These are phyloP conservation scores for Chlamydomonas reinhardtii DNA, from an alignment of 163 green algal species.

Conservation along the genomic window DNA sequence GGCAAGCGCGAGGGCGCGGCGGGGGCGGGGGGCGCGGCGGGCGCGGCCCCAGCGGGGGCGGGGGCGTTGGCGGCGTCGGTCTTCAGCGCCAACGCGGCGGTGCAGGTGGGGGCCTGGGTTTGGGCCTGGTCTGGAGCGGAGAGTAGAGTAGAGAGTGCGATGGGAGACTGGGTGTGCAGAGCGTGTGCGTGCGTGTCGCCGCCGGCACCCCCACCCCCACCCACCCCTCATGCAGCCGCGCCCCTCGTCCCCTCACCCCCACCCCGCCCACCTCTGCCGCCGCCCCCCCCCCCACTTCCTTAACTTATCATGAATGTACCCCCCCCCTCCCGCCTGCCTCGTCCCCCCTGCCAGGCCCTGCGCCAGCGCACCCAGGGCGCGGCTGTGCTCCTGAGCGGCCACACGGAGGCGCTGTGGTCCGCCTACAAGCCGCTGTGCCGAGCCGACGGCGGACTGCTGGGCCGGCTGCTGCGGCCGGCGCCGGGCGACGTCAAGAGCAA, in stretches of 20 bases:
- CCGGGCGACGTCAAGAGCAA: slow-evolving; percentile 59
- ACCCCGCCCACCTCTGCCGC: no score
- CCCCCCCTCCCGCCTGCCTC: neutral
- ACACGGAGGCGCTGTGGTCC: slow-evolving; percentile 76
- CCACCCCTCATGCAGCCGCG: no score
- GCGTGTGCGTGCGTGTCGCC: no score
- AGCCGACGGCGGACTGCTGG: slow-evolving; percentile 68
- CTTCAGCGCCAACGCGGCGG: slow-evolving; percentile 34
- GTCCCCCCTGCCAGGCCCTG: slow-evolving; percentile 1
- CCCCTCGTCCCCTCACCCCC: no score
- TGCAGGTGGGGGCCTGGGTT: slow-evolving; percentile 26
- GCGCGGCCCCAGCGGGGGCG: neutral
- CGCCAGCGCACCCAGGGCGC: slow-evolving; percentile 46
- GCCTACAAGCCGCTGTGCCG: slow-evolving; percentile 69
- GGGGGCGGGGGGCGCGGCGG: neutral
- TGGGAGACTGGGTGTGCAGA: neutral
- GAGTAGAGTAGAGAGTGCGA: neutral
- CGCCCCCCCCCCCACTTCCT: neutral
- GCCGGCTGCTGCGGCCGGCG: slow-evolving; percentile 56
- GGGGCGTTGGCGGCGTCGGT: slow-evolving; percentile 10
- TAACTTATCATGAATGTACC: no score
- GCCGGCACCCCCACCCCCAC: no score
- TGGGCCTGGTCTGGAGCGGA: neutral
- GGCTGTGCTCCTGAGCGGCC: slow-evolving; percentile 66
- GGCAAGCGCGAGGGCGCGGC: slow-evolving; percentile 42